phyloP scores from a whole-genome alignment of 371 early-diverging fungal species.

The Choanephora cucurbitarum region DNA sequence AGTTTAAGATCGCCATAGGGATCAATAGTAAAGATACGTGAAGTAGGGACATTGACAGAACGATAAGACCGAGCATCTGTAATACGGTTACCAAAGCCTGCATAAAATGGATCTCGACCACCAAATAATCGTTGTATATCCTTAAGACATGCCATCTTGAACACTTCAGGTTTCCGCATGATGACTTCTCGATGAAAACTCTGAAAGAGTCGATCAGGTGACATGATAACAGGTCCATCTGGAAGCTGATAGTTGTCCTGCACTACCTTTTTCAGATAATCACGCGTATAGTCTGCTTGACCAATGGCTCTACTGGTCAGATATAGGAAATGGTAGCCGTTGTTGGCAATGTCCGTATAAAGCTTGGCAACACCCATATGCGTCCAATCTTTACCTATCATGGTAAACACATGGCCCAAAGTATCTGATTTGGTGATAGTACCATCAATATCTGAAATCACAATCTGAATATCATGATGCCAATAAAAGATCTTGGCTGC shows the following conservation, averaged over 20 bases:
- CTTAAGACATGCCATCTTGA: slow-evolving; percentile 97
- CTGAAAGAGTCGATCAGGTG: slow-evolving; percentile 94
- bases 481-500: slow-evolving; percentile 89
- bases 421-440: slow-evolving; percentile 99
- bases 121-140: slow-evolving; percentile 90
- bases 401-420: slow-evolving; percentile 95
- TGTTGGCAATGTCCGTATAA: slow-evolving; percentile 92
- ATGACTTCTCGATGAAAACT: slow-evolving; percentile 97
- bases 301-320: slow-evolving; percentile 97
- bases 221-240: slow-evolving; percentile 97
- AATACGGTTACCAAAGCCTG: slow-evolving; percentile 98
- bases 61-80: slow-evolving; percentile 95
- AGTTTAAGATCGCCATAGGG: slow-evolving; percentile 90
- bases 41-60: slow-evolving; percentile 90
- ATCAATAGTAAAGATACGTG: slow-evolving; percentile 97
- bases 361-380: slow-evolving; percentile 96
- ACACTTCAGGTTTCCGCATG: slow-evolving; percentile 93
- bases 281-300: slow-evolving; percentile 91
- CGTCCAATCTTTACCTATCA: slow-evolving; percentile 99
- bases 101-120: slow-evolving; percentile 87
- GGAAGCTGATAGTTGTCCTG: slow-evolving; percentile 92
- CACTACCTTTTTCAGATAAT: slow-evolving; percentile 88
- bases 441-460: slow-evolving; percentile 99
- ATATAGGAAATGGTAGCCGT: slow-evolving; percentile 97
- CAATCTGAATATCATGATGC: slow-evolving; percentile 84